Conservation (phyloP, 306 rosid genomes). For the Lotus japonicus region DNA sequence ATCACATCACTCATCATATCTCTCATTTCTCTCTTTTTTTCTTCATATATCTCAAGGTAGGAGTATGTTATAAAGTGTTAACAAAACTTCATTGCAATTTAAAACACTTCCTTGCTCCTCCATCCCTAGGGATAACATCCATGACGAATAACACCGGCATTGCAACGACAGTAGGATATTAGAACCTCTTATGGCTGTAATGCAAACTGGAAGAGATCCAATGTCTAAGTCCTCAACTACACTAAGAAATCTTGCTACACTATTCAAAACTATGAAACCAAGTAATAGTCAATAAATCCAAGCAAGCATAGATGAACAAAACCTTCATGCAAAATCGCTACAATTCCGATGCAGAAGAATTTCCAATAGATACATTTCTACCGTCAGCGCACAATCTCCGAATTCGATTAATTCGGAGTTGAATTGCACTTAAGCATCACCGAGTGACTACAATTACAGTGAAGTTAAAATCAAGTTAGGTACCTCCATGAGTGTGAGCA, state of each 20-base stretch:
- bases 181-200: not conserved
- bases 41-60: no score
- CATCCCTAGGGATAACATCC: not conserved
- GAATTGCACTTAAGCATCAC: no score
- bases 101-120: no score
- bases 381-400: not conserved
- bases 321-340: not conserved
- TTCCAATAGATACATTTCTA: not conserved
- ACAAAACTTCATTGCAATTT: no score
- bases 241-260: not conserved
- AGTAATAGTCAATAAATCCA: not conserved
- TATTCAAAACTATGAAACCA: not conserved
- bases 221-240: not conserved
- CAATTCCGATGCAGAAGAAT: not conserved
- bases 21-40: no score
- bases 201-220: slow-evolving; percentile 4
- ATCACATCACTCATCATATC: no score
- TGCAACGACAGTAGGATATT: not conserved
- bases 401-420: no score
- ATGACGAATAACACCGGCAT: not conserved
- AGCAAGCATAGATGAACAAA: not conserved
- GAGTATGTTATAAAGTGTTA: no score
- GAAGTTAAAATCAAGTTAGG: not conserved
- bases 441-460: no score
- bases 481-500: slow-evolving; percentile 98